These are phyloP conservation scores for Entamoeba dispar DNA, from an alignment of 208 protist genomes.

Conservation along the genomic window DNA sequence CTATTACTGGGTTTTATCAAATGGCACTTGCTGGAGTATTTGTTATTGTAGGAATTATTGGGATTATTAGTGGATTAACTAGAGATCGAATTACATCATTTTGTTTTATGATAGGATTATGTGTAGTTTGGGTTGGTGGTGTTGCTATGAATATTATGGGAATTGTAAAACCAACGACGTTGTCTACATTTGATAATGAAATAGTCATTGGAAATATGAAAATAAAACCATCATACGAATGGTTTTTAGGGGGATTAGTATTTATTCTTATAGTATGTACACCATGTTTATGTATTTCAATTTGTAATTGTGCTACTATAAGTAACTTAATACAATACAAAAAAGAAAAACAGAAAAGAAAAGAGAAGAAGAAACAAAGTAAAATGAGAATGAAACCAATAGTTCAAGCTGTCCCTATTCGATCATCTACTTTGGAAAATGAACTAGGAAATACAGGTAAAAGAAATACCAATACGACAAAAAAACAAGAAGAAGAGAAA, in stretches of 20 bases:
- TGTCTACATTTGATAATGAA: not conserved
- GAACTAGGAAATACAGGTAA: no score
- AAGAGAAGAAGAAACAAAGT: not conserved
- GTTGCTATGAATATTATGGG: not conserved
- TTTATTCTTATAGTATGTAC: not conserved
- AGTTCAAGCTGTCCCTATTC: not conserved
- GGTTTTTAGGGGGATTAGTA: not conserved
- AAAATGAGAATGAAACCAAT: not conserved
- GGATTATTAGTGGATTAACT: not conserved
- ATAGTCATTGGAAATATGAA: not conserved
- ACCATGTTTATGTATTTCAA: not conserved
- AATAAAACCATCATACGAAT: not conserved
- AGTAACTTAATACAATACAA: not conserved
- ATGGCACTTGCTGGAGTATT: not conserved
- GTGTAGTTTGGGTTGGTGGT: not conserved
- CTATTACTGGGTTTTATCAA: not conserved
- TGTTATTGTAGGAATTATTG: not conserved
- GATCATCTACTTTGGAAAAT: not conserved
- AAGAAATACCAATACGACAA: no score
- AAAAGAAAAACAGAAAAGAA: not conserved
- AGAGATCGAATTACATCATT: not conserved
- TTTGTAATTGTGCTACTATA: not conserved
- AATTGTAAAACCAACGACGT: not conserved
- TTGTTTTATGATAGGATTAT: no score
- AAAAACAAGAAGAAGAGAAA: no score